Conservation (phyloP, 805 yeast species). For the Phaffomyces thermotolerans region DNA sequence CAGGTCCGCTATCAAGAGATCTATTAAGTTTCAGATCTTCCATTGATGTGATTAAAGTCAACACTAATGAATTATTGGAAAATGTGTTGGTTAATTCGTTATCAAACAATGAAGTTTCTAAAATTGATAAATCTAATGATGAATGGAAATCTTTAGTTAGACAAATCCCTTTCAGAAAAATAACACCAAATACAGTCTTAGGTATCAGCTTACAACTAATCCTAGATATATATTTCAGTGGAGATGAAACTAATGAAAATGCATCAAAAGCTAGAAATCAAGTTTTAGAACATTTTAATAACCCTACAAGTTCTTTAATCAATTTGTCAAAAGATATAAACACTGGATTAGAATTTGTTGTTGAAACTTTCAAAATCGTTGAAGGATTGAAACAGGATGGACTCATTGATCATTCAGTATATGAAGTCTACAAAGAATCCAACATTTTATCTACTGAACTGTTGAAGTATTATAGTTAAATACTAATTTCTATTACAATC, state of each 20-base stretch:
- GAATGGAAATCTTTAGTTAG: constrained; percentile 55
- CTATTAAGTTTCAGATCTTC: constrained; percentile 63
- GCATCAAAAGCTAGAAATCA: not conserved
- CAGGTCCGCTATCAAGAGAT: constrained; percentile 65
- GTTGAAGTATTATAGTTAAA: no score
- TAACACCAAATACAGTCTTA: constrained; percentile 52
- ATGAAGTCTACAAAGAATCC: constrained; percentile 2
- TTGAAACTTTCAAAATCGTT: constrained; percentile 5
- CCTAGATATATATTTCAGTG: constrained; percentile 14
- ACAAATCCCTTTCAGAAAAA: constrained; percentile 53
- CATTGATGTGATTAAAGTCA: constrained; percentile 42
- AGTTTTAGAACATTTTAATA: constrained; percentile 1
- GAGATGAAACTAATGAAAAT: not conserved
- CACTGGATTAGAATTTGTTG: constrained; percentile 6
- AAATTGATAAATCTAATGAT: constrained; percentile 35
- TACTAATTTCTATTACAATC: no score
- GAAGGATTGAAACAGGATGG: constrained; percentile 1
- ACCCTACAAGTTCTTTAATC: constrained; percentile 3
- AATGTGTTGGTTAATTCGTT: constrained; percentile 42
- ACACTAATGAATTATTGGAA: constrained; percentile 49
- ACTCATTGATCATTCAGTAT: constrained; percentile 2
- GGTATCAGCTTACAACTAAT: constrained; percentile 50
- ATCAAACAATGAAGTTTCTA: constrained; percentile 52
- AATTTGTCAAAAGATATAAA: constrained; percentile 5
- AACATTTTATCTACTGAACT: constrained; percentile 1